Conservation (phyloP, 768 basidiomycete genomes). For the Suillus hirtellus region DNA sequence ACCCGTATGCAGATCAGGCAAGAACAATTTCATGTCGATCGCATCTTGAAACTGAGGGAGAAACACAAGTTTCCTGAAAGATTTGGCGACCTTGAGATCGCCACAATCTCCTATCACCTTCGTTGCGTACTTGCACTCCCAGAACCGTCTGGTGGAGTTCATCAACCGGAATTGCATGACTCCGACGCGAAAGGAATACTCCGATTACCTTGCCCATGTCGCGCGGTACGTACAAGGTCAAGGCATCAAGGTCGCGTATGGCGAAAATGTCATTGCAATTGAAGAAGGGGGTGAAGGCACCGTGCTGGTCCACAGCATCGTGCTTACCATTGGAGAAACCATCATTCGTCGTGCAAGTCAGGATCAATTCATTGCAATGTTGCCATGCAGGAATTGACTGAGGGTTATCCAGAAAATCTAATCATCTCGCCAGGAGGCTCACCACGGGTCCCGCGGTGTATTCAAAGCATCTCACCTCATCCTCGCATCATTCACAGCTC, state of each 20-base stretch:
- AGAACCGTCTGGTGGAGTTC: constrained; percentile 49
- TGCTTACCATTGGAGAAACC: constrained; percentile 37
- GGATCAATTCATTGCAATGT: constrained; percentile 17
- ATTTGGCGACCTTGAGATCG: constrained; percentile 52
- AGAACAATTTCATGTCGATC: constrained; percentile 3
- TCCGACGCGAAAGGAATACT: constrained; percentile 53
- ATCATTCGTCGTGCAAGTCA: constrained; percentile 39
- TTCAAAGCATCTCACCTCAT: constrained; percentile 34
- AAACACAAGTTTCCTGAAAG: constrained; percentile 47
- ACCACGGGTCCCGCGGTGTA: constrained; percentile 41
- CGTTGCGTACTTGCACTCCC: constrained; percentile 50
- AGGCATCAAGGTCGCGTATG: constrained; percentile 45
- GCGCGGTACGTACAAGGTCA: constrained; percentile 43
- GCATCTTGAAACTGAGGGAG: constrained; percentile 12
- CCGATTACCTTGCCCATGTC: constrained; percentile 57
- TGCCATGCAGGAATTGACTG: background rate
- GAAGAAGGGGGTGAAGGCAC: constrained; percentile 33
- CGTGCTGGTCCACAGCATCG: constrained; percentile 40
- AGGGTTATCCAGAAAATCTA: constrained; percentile 38
- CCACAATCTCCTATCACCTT: constrained; percentile 55
- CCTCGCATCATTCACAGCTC: constrained; percentile 47
- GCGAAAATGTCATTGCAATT: constrained; percentile 47
- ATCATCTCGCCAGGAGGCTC: constrained; percentile 53
- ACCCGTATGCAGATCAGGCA: constrained; percentile 56
- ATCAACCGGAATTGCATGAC: constrained; percentile 53